Evolutionary conservation across 2,329 filamentous ascomycete genomes (phyloP), one percentile per base, ranked within the genome.

Genomic region (Tolypocladium paradoxum): DNA sequence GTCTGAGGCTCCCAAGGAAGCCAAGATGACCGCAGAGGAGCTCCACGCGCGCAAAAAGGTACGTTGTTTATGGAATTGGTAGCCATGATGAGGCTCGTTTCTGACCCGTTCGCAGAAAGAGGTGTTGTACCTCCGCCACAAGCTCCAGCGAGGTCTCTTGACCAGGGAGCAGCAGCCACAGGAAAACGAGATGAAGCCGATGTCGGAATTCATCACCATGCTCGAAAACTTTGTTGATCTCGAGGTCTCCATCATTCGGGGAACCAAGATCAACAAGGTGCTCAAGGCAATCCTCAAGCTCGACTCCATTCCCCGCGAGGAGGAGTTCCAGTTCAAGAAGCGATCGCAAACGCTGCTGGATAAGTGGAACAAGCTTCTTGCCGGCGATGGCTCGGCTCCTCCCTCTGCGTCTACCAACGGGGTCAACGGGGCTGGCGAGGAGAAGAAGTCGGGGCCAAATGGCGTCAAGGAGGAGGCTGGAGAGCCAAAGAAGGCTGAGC

Each of bases 211-310:
- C 63, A 76, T 95, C 54, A 79, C 77, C 33, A 89, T 95, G 68
- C 81, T 99, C 6, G 93, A 99, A 72, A 81, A 77, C 8, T 85
- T 76, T 68, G 74, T 82, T 1, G 88, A 95, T 58, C 81, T 97
- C 5, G 92, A 97, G 67, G 89, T 88, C 33, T 83, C 84, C 59
- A 93, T 96, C 62, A 96, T 97, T 63, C 84, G 88, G 58, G 77
- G 75, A 16, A 99, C 93, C 57, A 99, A 97, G 78, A 96, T 99
- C 71, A 92, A 97, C 82, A 99, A 99, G 75, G 92, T 99, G 12
- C 79, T 99, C 54, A 96, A 95, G 74, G 90, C 87, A 5, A 93
- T 99, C 60, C 76, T 96, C 63, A 96, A 96, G 75, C 77, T 99
- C 9, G 80, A 85, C 45, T 78, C 78, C 4, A 95, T 99, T 60